Evolutionary conservation across 495 filamentous ascomycete species (phyloP).

Genomic region (Penicillium flavigenum): DNA sequence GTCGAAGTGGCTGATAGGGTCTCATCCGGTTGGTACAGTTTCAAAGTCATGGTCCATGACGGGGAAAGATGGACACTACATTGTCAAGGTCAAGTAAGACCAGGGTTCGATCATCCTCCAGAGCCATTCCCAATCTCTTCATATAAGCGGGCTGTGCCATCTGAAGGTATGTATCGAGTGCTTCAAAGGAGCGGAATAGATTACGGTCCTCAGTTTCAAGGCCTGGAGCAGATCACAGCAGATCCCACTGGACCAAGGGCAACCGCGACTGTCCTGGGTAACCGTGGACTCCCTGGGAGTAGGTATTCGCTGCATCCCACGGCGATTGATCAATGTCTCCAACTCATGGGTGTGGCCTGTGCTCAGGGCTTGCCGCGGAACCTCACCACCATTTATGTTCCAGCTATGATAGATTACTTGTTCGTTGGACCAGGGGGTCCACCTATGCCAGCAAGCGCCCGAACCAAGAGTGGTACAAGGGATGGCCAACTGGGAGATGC

Average conservation of each 20-base stretch:
- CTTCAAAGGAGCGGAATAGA: slow-evolving; percentile 40
- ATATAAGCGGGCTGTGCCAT: slow-evolving; percentile 8
- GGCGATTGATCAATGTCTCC: slow-evolving; percentile 43
- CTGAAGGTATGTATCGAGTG: slow-evolving; percentile 24
- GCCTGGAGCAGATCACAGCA: slow-evolving; percentile 29
- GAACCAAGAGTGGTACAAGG: background rate
- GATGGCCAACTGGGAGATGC: background rate
- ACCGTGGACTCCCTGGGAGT: slow-evolving; percentile 6
- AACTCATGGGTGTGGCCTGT: slow-evolving; percentile 35
- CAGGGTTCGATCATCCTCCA: background rate
- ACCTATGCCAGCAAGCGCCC: background rate
- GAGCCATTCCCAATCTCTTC: background rate
- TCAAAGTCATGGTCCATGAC: slow-evolving; percentile 40
- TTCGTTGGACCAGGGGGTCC: background rate
- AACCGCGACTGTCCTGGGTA: slow-evolving; percentile 7
- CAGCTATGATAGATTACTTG: slow-evolving; percentile 3
- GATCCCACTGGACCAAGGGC: slow-evolving; percentile 10
- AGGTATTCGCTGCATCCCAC: slow-evolving; percentile 40
- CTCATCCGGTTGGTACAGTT: slow-evolving; percentile 45
- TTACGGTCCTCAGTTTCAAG: slow-evolving; percentile 34
- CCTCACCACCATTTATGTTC: slow-evolving; percentile 21
- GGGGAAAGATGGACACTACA: slow-evolving; percentile 41
- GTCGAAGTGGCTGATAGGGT: slow-evolving; percentile 31
- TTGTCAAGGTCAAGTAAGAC: slow-evolving; percentile 38
- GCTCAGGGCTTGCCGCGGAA: slow-evolving; percentile 16